These are phyloP conservation scores for Podaxis rugospora DNA, from an alignment of 768 basidiomycete species.

Conservation along the genomic window DNA sequence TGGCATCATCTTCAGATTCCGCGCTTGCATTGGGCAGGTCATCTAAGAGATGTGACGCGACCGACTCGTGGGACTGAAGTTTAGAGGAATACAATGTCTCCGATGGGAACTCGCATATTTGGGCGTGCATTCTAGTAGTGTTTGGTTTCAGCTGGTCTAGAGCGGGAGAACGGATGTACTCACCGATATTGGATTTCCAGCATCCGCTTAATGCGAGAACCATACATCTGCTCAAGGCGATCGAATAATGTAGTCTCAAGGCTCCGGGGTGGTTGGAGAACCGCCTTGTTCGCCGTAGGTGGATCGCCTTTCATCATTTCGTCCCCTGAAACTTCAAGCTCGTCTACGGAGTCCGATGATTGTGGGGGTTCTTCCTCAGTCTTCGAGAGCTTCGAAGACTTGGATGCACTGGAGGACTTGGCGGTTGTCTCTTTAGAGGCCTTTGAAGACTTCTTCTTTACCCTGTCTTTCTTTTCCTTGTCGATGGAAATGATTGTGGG, in stretches of 20 bases:
- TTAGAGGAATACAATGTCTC: slow-evolving; percentile 71
- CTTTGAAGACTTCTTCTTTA: slow-evolving; percentile 8
- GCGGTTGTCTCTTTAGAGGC: not conserved
- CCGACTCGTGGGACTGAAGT: slow-evolving; percentile 66
- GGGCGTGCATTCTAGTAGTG: slow-evolving; percentile 72
- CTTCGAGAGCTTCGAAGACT: not conserved
- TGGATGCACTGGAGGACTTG: not conserved
- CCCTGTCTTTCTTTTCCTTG: slow-evolving; percentile 20
- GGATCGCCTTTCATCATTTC: slow-evolving; percentile 8
- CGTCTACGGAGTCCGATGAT: slow-evolving; percentile 8
- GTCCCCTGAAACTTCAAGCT: slow-evolving; percentile 1
- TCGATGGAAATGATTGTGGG: slow-evolving; percentile 82
- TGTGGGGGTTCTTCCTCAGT: not conserved
- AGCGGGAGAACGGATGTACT: slow-evolving; percentile 14
- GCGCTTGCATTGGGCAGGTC: slow-evolving; percentile 57
- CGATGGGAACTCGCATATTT: slow-evolving; percentile 86
- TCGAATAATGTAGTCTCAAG: slow-evolving; percentile 91
- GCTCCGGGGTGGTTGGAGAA: slow-evolving; percentile 58
- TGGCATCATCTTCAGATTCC: slow-evolving; percentile 58
- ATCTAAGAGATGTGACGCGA: slow-evolving; percentile 65
- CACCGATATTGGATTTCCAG: slow-evolving; percentile 87
- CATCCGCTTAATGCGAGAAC: slow-evolving; percentile 77
- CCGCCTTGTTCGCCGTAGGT: slow-evolving; percentile 14
- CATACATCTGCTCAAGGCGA: slow-evolving; percentile 86
- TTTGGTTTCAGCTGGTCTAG: not conserved